phyloP scores from a whole-genome alignment of 768 basidiomycete species.

The Trametes punicea region DNA sequence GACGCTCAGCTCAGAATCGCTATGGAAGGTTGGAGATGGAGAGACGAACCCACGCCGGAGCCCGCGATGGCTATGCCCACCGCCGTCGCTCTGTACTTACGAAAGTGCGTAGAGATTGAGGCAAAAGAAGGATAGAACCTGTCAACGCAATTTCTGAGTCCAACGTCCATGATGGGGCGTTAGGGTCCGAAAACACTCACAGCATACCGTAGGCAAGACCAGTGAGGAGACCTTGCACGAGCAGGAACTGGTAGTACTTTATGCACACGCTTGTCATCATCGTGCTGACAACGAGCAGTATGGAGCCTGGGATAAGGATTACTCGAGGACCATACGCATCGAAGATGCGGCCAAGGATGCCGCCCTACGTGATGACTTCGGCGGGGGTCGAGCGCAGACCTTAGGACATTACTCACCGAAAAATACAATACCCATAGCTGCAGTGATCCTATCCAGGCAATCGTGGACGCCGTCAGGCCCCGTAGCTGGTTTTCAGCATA shows the following conservation, averaged over 20 bases:
- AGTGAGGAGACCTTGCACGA: slow-evolving; percentile 62
- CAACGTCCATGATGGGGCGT: not conserved
- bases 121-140: slow-evolving; percentile 72
- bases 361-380: slow-evolving; percentile 43
- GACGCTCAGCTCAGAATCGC: no score
- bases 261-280: slow-evolving; percentile 58
- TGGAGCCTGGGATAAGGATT: slow-evolving; percentile 50
- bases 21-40: no score
- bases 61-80: slow-evolving; percentile 46
- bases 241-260: slow-evolving; percentile 57
- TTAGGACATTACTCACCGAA: slow-evolving; percentile 41
- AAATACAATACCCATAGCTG: slow-evolving; percentile 71
- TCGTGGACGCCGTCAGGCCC: slow-evolving; percentile 15
- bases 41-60: slow-evolving; percentile 13
- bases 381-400: not conserved
- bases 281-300: slow-evolving; percentile 48
- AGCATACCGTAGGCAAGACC: slow-evolving; percentile 62
- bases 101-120: slow-evolving; percentile 64
- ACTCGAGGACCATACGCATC: slow-evolving; percentile 57
- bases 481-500: slow-evolving; percentile 13
- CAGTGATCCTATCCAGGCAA: slow-evolving; percentile 52
- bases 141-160: slow-evolving; percentile 11
- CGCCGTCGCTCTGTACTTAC: slow-evolving; percentile 63
- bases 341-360: slow-evolving; percentile 55
- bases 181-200: slow-evolving; percentile 42